phyloP scores from a whole-genome alignment of 2,329 filamentous ascomycete species.

The Sphaceloma murrayae region DNA sequence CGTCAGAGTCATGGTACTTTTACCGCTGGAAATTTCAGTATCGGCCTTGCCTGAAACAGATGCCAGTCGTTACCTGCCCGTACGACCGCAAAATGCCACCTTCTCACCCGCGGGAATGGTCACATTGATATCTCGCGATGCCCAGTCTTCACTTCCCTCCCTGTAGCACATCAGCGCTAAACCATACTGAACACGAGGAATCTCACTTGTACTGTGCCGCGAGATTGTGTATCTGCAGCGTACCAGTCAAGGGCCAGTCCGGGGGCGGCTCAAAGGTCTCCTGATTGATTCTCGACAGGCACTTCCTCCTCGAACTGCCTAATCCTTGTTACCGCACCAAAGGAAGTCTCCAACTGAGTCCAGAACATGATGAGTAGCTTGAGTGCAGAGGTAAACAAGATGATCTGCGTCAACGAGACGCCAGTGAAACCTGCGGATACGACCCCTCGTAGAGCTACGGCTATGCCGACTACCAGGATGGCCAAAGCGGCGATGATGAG shows the following conservation, averaged over 20 bases:
- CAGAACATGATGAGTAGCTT: slow-evolving; percentile 42
- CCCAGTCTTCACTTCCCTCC: slow-evolving; percentile 8
- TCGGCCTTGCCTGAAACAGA: neutral
- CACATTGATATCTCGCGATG: slow-evolving; percentile 38
- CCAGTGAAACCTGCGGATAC: slow-evolving; percentile 42
- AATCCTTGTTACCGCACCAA: slow-evolving; percentile 46
- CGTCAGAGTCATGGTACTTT: slow-evolving; percentile 41
- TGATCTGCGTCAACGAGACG: slow-evolving; percentile 43
- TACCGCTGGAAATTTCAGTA: slow-evolving; percentile 34
- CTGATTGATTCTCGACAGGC: slow-evolving; percentile 38
- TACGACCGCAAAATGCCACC: slow-evolving; percentile 44
- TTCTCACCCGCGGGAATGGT: slow-evolving; percentile 40
- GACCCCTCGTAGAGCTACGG: slow-evolving; percentile 29
- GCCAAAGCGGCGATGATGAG: slow-evolving; percentile 29
- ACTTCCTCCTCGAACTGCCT: slow-evolving; percentile 41
- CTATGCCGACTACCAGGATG: slow-evolving; percentile 28
- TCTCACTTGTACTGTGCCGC: slow-evolving; percentile 20
- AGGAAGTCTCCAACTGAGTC: slow-evolving; percentile 47
- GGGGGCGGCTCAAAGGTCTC: slow-evolving; percentile 54
- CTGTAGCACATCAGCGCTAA: neutral
- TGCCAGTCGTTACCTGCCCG: slow-evolving; percentile 27
- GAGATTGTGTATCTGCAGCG: slow-evolving; percentile 62
- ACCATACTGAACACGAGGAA: neutral
- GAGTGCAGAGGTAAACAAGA: slow-evolving; percentile 43
- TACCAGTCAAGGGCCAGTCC: slow-evolving; percentile 65